A percentile compares a stretch with the other conserved stretches of the same genome.
These are phyloP conservation scores for Kluyveromyces wickerhamii DNA, from an alignment of 805 yeast species.

Conservation along the genomic window DNA sequence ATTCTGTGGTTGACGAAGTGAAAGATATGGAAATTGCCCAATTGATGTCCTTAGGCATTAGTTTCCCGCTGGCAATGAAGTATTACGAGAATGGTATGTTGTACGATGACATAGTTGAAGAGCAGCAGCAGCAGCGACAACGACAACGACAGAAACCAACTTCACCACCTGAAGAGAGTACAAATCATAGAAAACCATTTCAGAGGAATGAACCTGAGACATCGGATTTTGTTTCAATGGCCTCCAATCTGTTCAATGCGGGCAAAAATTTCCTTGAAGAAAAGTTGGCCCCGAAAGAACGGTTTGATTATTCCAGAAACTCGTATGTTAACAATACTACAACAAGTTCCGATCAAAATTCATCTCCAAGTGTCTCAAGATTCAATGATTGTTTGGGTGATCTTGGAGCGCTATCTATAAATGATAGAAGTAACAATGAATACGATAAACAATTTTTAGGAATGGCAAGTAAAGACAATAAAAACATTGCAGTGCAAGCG, in stretches of 20 bases:
- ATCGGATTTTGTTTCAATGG: constrained; percentile 12
- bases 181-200: not conserved
- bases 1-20: constrained; percentile 23
- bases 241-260: constrained; percentile 23
- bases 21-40: constrained; percentile 30
- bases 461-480: no score
- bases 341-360: no score
- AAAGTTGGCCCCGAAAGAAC: not conserved
- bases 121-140: not conserved
- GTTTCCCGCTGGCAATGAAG: constrained; percentile 17
- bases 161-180: not conserved
- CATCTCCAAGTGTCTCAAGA: no score
- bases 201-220: not conserved
- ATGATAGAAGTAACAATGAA: no score
- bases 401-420: no score
- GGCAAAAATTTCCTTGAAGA: constrained; percentile 25
- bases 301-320: not conserved
- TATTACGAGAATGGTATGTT: constrained; percentile 19
- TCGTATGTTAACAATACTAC: not conserved
- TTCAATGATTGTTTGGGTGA: no score
- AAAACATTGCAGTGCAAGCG: no score
- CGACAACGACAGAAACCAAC: not conserved
- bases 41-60: constrained; percentile 26
- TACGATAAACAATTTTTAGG: no score
- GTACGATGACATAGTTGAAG: constrained; percentile 17